Percentiles rank a stretch among this genome's conserved stretches.
phyloP scores from a whole-genome alignment of 2,329 filamentous ascomycete species.

The Aspergillus spinulosporus region DNA sequence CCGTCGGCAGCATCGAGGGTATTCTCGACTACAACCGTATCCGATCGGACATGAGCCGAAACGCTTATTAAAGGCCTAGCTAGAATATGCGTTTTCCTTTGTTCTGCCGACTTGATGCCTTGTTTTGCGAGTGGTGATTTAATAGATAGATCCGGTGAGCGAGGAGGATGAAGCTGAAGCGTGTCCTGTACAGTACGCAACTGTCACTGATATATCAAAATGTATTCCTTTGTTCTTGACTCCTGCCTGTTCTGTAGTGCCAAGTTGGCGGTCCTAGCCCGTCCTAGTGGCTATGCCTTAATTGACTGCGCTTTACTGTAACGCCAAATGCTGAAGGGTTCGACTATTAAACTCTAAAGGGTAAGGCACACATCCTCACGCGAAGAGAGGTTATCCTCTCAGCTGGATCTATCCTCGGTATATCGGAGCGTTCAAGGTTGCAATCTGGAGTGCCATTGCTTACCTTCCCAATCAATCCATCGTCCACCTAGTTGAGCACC shows the following conservation, averaged over 20 bases:
- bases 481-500: too few species aligned
- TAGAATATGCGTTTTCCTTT: constrained; percentile 24
- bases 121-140: constrained; percentile 25
- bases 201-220: constrained; percentile 36
- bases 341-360: too few species aligned
- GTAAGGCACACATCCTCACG: too few species aligned
- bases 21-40: constrained; percentile 55
- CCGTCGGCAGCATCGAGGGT: constrained; percentile 90
- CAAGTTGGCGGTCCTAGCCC: background rate
- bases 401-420: background rate
- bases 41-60: constrained; percentile 84
- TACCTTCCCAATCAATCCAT: too few species aligned
- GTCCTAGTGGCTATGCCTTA: background rate
- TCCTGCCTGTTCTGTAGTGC: background rate
- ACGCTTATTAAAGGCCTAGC: constrained; percentile 45
- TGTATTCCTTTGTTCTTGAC: constrained; percentile 24
- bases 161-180: constrained; percentile 26
- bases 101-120: constrained; percentile 9
- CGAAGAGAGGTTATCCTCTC: too few species aligned
- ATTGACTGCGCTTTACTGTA: background rate
- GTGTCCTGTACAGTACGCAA: constrained; percentile 37
- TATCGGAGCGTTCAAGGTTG: background rate
- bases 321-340: background rate
- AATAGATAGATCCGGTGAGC: constrained; percentile 30
- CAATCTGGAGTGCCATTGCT: too few species aligned